phyloP scores from a whole-genome alignment of 1,139 yeast species.

The Entelexis paramagnoliae region DNA sequence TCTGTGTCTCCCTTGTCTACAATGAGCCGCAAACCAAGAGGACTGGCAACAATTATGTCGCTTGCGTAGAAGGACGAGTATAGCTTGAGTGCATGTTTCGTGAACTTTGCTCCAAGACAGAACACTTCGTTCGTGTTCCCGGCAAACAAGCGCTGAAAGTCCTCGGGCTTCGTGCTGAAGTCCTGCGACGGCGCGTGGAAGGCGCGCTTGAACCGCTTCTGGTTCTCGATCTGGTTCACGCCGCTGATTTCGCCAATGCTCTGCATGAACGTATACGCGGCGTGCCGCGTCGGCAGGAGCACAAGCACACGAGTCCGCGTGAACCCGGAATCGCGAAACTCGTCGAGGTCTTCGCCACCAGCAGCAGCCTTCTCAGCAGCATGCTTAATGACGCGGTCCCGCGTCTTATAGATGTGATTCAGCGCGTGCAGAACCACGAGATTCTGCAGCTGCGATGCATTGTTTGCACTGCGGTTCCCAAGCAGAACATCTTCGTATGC shows the following conservation, averaged over 20 bases:
- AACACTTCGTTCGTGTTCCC: constrained; percentile 93
- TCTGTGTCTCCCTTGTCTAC: constrained; percentile 50
- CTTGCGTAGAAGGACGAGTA: constrained; percentile 78
- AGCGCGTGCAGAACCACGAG: constrained; percentile 61
- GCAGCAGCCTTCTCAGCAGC: constrained; percentile 21
- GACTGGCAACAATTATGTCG: constrained; percentile 83
- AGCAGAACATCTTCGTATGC: constrained; percentile 62
- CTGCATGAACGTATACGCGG: constrained; percentile 62
- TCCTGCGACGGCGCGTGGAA: constrained; percentile 45
- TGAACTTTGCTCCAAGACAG: constrained; percentile 77
- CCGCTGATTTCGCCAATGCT: constrained; percentile 55
- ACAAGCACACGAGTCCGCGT: constrained; percentile 84
- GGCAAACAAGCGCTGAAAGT: constrained; percentile 65
- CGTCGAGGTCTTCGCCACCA: constrained; percentile 46
- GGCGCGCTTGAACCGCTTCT: constrained; percentile 60
- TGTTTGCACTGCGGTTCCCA: constrained; percentile 44
- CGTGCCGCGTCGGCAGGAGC: constrained; percentile 72
- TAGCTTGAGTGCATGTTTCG: constrained; percentile 74
- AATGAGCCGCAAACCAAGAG: constrained; percentile 77
- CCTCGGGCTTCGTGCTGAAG: constrained; percentile 63
- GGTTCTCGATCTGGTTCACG: constrained; percentile 66
- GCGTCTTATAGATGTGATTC: constrained; percentile 76
- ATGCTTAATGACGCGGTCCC: constrained; percentile 71
- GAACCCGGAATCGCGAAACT: constrained; percentile 78
- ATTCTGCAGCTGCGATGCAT: constrained; percentile 45